Evolutionary conservation across 345 rosid genomes (phyloP).

Genomic region (Citropsis articulata): DNA sequence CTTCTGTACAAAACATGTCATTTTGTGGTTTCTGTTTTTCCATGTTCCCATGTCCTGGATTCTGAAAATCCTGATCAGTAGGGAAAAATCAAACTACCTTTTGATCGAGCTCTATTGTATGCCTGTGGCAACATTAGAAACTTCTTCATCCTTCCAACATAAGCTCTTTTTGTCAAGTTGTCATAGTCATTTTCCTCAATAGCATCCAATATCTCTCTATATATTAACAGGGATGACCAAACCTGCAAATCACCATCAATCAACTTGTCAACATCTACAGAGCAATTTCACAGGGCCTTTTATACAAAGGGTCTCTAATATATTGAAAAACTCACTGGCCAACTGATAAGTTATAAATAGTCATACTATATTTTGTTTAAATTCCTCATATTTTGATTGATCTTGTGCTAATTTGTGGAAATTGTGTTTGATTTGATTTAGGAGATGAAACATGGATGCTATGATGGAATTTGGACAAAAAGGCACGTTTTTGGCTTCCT

Average conservation of each 20-base stretch:
- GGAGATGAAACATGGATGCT: too few relatives aligned
- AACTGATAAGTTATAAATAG: too few relatives aligned
- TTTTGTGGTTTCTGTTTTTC: neutral
- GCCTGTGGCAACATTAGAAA: constrained; percentile 51
- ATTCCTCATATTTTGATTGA: too few relatives aligned
- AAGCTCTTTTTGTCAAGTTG: constrained; percentile 56
- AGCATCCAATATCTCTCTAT: constrained; percentile 47
- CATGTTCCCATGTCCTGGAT: neutral
- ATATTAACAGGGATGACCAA: constrained; percentile 56
- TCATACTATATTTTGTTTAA: too few relatives aligned
- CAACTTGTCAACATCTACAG: neutral
- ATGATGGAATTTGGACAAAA: too few relatives aligned
- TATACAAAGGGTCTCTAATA: too few relatives aligned
- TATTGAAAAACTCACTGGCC: constrained; percentile 43
- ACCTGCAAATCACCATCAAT: constrained; percentile 31
- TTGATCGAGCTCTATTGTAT: constrained; percentile 35
- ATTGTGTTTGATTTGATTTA: too few relatives aligned
- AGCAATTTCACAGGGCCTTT: neutral
- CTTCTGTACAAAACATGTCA: neutral
- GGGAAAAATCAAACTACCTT: constrained; percentile 13
- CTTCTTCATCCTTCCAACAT: constrained; percentile 45
- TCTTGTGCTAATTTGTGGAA: too few relatives aligned
- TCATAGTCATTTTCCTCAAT: constrained; percentile 58
- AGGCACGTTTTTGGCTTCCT: too few relatives aligned
- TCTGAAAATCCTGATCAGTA: neutral